Conservation (phyloP, 208 protist species). For the Leishmania arabica region DNA sequence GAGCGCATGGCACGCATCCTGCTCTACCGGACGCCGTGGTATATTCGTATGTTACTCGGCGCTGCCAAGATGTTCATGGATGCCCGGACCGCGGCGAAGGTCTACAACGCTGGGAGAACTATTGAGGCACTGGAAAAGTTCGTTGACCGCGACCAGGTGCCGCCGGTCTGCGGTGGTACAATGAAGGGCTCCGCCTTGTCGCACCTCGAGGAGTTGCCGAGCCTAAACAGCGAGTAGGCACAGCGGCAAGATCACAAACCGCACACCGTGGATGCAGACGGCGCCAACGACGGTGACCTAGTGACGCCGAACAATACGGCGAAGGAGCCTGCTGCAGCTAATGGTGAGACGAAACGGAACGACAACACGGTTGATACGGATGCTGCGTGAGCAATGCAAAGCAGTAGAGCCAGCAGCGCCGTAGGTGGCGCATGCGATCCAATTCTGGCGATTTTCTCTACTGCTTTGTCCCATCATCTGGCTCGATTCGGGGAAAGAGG, state of each 20-base stretch:
- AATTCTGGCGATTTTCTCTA: neutral
- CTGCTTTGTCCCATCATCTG: neutral
- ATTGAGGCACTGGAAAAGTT: conserved; percentile 49
- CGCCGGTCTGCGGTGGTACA: conserved; percentile 35
- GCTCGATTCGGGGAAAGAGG: neutral
- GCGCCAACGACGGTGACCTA: neutral
- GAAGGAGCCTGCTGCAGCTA: neutral
- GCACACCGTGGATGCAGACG: neutral
- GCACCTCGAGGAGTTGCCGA: conserved; percentile 20
- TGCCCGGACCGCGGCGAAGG: conserved; percentile 41
- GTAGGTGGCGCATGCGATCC: neutral
- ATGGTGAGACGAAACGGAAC: neutral
- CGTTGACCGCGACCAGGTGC: conserved; percentile 41
- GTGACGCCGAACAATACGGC: neutral
- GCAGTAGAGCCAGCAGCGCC: neutral
- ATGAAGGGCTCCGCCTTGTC: conserved; percentile 13
- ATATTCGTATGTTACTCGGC: conserved; percentile 39
- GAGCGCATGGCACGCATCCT: conserved; percentile 56
- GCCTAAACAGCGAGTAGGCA: neutral
- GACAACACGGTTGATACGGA: neutral
- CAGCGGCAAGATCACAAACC: neutral
- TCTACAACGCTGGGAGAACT: conserved; percentile 37
- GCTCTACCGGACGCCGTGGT: conserved; percentile 69
- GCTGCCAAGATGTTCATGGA: conserved; percentile 61
- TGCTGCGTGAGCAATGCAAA: neutral